Evolutionary conservation across 345 rosid species (phyloP), one percentile per base, ranked within the genome.

Genomic region (Gynandropsis gynandra): DNA sequence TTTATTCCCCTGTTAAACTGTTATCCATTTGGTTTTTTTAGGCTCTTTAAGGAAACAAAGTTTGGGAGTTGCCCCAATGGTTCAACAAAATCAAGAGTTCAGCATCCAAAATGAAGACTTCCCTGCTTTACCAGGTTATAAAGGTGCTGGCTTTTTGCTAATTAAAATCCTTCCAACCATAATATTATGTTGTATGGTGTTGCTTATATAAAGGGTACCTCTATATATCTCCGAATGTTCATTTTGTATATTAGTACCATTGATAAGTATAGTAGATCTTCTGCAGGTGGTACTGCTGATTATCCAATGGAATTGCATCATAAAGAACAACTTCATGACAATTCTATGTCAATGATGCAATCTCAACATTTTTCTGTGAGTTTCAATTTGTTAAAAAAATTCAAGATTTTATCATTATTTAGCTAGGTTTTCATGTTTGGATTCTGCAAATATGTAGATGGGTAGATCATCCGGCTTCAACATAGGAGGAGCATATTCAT

Each of bases 91-190:
- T 70, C 97, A 88, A 66, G 99, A 93, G 77, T 88, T 93, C 69
- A 88, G 99, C 83, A 93, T 93, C 53, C 97, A 88, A 81, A 93
- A 81, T 64, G 99, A 93, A 75, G 99, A 93, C 74, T 93, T 93
- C 74, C 99, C 97, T 52, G 99, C 99, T 43, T 66, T 93, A 56
- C 99, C 97, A 1, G 97, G 97, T 61, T 93, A 81, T 65, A 93
- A 88, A 80, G 99, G 98, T 92, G 76, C 67, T 44, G 63, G 49
- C 55, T 58, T 45, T 44, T 43, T 19, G 48, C 50, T 61, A 40
- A 42, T 40, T 29, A 35, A 2, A 24, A 24, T 24, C 29, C 29
- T 24, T 2, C 29, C 5, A 24, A 24, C 29, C 4, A 2, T 53
- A 40, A 43, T 8, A 40, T 21, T 47, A 24, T 58, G 44, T 29